phyloP scores from a whole-genome alignment of 78 protist genomes.

The Salpingoeca rosetta region DNA sequence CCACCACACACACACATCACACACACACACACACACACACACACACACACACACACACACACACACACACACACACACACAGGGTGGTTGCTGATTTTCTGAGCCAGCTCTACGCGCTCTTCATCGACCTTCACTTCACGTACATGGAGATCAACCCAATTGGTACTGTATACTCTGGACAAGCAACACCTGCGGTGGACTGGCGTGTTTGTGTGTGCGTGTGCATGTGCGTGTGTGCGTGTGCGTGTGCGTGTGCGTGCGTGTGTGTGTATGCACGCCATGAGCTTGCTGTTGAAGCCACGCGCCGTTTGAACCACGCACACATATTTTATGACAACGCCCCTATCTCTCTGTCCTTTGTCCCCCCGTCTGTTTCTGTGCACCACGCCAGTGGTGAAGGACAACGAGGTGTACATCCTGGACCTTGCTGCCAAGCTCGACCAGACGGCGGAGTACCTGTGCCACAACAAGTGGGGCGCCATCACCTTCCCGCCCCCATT shows the following conservation, averaged over 20 bases:
- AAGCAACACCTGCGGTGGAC: background rate
- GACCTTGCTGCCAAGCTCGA: slow-evolving; percentile 68
- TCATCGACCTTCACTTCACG: slow-evolving; percentile 34
- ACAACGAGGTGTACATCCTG: slow-evolving; percentile 15
- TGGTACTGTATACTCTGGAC: background rate
- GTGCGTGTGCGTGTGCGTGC: too few species aligned
- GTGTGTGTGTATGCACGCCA: too few species aligned
- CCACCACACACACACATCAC: too few species aligned
- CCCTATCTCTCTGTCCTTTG: too few species aligned
- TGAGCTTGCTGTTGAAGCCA: too few species aligned
- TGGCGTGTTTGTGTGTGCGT: too few species aligned
- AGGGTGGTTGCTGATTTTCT: slow-evolving; percentile 14
- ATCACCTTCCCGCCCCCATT: slow-evolving; percentile 61
- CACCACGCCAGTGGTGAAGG: slow-evolving; percentile 14
- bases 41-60: background rate
- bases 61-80: background rate
- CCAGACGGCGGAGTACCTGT: slow-evolving; percentile 45
- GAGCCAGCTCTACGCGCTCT: slow-evolving; percentile 16
- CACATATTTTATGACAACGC: too few species aligned
- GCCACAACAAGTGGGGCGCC: slow-evolving; percentile 15
- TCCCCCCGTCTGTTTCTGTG: background rate
- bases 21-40: too few species aligned
- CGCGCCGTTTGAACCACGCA: too few species aligned
- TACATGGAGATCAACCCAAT: slow-evolving; percentile 70
- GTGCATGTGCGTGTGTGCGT: too few species aligned